Conservation (phyloP, 2,329 filamentous ascomycete species). For the Fusarium tupiense region DNA sequence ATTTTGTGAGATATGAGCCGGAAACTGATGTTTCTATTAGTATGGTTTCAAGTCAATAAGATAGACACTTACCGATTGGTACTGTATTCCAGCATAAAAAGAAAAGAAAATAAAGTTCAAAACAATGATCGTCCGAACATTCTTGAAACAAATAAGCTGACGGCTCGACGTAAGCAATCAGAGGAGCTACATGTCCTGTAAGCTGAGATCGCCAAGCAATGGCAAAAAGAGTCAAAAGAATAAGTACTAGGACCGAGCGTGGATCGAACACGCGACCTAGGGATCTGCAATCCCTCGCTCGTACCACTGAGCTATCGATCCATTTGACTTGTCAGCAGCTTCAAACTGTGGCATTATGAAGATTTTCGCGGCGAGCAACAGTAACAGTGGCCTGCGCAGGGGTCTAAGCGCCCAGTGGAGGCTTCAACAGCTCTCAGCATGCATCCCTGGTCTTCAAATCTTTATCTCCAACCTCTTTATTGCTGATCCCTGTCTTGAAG, state of each 20-base stretch:
- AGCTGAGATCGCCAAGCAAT: neutral
- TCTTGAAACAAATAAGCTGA: neutral
- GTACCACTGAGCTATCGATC: slow-evolving; percentile 41
- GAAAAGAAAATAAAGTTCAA: neutral
- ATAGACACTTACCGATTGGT: neutral
- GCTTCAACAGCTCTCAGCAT: neutral
- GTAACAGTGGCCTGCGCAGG: neutral
- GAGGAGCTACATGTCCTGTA: neutral
- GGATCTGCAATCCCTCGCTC: slow-evolving; percentile 41
- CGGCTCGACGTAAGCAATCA: neutral
- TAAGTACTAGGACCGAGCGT: slow-evolving; percentile 29
- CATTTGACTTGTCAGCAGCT: neutral
- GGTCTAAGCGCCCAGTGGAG: neutral
- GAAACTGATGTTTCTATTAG: neutral
- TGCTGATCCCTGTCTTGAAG: neutral
- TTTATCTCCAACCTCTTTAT: slow-evolving; percentile 23
- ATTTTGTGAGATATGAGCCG: neutral
- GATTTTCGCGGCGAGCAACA: neutral
- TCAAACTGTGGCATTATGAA: rapidly evolving
- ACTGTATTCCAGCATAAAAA: neutral
- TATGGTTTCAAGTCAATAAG: neutral
- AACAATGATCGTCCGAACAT: neutral
- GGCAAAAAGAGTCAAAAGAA: slow-evolving; percentile 2
- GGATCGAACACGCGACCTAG: slow-evolving; percentile 41
- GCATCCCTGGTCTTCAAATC: neutral